Evolutionary conservation across 495 filamentous ascomycete genomes (phyloP).

Genomic region (Jackrogersella minutella): DNA sequence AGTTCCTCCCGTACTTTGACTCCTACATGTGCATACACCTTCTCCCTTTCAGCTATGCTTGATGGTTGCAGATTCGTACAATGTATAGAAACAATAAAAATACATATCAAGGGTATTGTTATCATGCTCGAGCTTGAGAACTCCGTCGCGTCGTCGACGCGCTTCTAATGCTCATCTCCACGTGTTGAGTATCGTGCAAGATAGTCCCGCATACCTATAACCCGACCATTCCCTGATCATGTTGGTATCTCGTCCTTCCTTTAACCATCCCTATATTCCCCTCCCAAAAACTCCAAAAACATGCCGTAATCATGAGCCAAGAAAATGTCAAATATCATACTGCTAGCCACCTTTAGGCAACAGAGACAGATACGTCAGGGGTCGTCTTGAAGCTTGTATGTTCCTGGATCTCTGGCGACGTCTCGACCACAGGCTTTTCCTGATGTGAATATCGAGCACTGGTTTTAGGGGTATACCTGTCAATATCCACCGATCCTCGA

Average conservation of each 20-base stretch:
- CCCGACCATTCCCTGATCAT: slow-evolving; percentile 34
- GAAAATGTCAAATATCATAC: slow-evolving; percentile 24
- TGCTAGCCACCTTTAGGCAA: slow-evolving; percentile 16
- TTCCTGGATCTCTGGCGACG: slow-evolving; percentile 9
- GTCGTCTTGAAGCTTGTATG: slow-evolving; percentile 16
- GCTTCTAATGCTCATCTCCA: slow-evolving; percentile 14
- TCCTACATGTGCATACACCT: background rate
- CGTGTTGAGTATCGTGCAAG: slow-evolving; percentile 30
- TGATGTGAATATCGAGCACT: slow-evolving; percentile 15
- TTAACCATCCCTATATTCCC: slow-evolving; percentile 25
- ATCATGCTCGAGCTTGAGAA: slow-evolving; percentile 35
- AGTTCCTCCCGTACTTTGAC: background rate
- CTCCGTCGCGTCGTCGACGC: slow-evolving; percentile 19
- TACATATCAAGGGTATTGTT: slow-evolving; percentile 44
- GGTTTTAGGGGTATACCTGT: background rate
- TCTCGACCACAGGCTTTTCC: slow-evolving; percentile 11
- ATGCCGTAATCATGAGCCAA: slow-evolving; percentile 29
- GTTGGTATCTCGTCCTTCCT: slow-evolving; percentile 38
- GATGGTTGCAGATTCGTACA: slow-evolving; percentile 36
- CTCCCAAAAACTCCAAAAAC: background rate
- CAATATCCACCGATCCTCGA: slow-evolving; percentile 10
- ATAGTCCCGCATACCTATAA: slow-evolving; percentile 24
- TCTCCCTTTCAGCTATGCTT: slow-evolving; percentile 2
- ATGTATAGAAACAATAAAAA: slow-evolving; percentile 42
- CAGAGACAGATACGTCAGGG: slow-evolving; percentile 29